These are phyloP conservation scores for Durio zibethinus DNA, from an alignment of 345 rosid genomes.

Conservation along the genomic window DNA sequence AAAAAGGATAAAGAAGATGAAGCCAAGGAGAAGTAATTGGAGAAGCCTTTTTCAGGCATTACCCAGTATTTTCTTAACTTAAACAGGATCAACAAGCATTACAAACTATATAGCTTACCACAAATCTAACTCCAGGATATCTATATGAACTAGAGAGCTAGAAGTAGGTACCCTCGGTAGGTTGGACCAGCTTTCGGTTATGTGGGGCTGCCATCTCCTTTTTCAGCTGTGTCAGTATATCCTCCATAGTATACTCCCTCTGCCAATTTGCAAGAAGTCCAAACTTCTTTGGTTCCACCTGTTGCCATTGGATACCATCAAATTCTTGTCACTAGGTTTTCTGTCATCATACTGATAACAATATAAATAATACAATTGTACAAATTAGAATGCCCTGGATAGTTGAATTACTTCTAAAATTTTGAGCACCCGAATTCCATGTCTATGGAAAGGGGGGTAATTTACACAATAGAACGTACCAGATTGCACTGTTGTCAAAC, in stretches of 20 bases:
- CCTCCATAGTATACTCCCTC: constrained; percentile 79
- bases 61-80: constrained; percentile 37
- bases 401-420: background rate
- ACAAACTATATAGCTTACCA: constrained; percentile 48
- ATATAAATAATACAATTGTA: background rate
- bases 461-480: background rate
- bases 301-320: constrained; percentile 20
- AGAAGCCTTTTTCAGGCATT: constrained; percentile 38
- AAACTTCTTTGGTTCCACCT: constrained; percentile 76
- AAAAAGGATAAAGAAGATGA: constrained; percentile 35
- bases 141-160: constrained; percentile 34
- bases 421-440: background rate
- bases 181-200: constrained; percentile 79
- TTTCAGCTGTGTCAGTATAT: constrained; percentile 65
- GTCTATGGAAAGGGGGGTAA: background rate
- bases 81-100: constrained; percentile 40
- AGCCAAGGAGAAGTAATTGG: constrained; percentile 29
- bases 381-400: background rate
- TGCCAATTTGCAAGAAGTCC: constrained; percentile 73
- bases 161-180: constrained; percentile 83
- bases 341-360: background rate
- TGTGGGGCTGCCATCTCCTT: constrained; percentile 76
- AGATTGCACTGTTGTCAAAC: background rate
- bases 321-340: background rate
- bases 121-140: constrained; percentile 26